Evolutionary conservation across 2,329 filamentous ascomycete genomes (phyloP).

Genomic region (Colletotrichum liaoningense): DNA sequence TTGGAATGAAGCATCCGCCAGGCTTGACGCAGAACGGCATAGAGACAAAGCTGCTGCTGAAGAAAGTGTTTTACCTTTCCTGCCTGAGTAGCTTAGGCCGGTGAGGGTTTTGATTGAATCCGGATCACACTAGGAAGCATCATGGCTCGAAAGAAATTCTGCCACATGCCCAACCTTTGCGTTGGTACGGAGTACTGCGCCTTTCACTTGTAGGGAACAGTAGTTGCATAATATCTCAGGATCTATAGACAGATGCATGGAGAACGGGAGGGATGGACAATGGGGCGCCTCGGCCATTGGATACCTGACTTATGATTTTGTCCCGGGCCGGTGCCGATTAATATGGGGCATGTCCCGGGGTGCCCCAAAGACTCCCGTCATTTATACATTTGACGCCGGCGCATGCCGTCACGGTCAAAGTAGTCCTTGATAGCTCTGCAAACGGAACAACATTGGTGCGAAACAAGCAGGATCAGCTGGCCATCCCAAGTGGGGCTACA

Average conservation of each 20-base stretch:
- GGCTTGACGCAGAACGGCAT: background rate
- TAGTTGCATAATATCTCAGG: no score
- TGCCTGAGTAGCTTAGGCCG: background rate
- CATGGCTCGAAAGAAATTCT: background rate
- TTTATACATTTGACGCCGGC: constrained; percentile 6
- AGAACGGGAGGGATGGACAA: background rate
- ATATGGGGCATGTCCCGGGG: background rate
- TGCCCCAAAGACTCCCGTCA: background rate
- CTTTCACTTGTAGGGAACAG: no score
- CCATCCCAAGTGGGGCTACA: constrained; percentile 14
- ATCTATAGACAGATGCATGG: no score
- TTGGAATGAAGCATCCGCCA: background rate
- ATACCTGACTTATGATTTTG: background rate
- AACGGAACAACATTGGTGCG: constrained; percentile 34
- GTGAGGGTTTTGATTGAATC: background rate
- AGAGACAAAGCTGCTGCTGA: background rate
- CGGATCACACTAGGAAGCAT: background rate
- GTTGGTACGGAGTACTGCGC: no score
- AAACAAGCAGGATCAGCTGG: constrained; percentile 30
- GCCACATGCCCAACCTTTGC: background rate
- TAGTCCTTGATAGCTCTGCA: background rate
- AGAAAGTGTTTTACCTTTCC: background rate
- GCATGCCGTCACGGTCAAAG: background rate
- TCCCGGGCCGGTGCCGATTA: constrained; percentile 3
- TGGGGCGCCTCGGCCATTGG: background rate